These are phyloP conservation scores for Pythium biforme DNA, from an alignment of 352 stramenopile genomes.

Conservation along the genomic window DNA sequence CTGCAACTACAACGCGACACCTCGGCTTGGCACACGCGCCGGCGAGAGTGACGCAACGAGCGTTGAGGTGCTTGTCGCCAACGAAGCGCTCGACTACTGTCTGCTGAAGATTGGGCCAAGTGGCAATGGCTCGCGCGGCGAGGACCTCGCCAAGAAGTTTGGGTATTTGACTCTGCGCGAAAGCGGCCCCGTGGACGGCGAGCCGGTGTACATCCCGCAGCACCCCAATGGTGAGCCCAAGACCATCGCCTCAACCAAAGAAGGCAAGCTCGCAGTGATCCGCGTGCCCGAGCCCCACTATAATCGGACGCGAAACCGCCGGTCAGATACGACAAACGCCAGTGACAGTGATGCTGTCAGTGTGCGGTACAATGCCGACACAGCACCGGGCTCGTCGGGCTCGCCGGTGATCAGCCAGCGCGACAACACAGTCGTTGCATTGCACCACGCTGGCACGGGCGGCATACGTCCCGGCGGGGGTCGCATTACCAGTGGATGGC, in stretches of 20 bases:
- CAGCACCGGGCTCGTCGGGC: constrained; percentile 59
- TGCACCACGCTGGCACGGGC: constrained; percentile 52
- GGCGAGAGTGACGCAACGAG: constrained; percentile 47
- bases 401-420: constrained; percentile 54
- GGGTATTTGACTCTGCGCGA: constrained; percentile 46
- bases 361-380: constrained; percentile 72
- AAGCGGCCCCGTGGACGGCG: constrained; percentile 41
- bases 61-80: constrained; percentile 39
- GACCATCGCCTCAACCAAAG: constrained; percentile 49
- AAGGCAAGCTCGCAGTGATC: constrained; percentile 30
- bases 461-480: neutral
- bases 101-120: constrained; percentile 45
- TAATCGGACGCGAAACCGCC: constrained; percentile 1
- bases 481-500: neutral
- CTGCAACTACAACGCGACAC: constrained; percentile 32
- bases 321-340: neutral
- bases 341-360: constrained; percentile 13
- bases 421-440: constrained; percentile 64
- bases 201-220: constrained; percentile 66
- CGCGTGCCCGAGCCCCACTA: constrained; percentile 16
- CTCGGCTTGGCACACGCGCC: constrained; percentile 25
- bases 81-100: constrained; percentile 53
- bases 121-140: neutral
- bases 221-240: constrained; percentile 61
- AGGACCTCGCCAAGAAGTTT: constrained; percentile 42